Evolutionary conservation across 177 flowering plant species (phyloP).

Genomic region (Telopea speciosissima): DNA sequence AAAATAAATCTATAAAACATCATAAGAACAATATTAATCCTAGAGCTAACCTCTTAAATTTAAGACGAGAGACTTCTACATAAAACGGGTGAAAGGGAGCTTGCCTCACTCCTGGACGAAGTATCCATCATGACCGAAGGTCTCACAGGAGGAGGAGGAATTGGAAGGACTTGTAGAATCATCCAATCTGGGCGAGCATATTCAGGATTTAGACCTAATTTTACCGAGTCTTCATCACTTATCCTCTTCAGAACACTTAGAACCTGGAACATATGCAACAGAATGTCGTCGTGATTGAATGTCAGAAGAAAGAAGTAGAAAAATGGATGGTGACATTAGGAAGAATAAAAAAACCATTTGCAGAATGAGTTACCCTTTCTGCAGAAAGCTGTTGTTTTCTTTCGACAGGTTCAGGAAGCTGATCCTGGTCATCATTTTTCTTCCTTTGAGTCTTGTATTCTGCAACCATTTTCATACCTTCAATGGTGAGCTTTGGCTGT

Average conservation of each 20-base stretch:
- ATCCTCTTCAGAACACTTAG: constrained; percentile 82
- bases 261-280: constrained; percentile 38
- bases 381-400: constrained; percentile 92
- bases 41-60: background rate
- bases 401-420: constrained; percentile 97
- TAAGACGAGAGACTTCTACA: background rate
- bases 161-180: constrained; percentile 96
- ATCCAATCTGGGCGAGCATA: constrained; percentile 99
- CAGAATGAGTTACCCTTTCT: constrained; percentile 54
- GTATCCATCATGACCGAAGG: constrained; percentile 99
- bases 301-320: background rate
- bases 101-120: constrained; percentile 92
- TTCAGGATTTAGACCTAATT: constrained; percentile 81
- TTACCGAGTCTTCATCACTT: constrained; percentile 82
- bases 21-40: background rate
- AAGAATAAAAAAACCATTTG: background rate
- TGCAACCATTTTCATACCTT: constrained; percentile 98
- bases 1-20: background rate
- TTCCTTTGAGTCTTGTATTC: constrained; percentile 85
- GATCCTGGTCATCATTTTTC: constrained; percentile 87
- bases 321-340: background rate
- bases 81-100: constrained; percentile 3
- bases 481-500: constrained; percentile 87
- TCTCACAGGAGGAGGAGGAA: constrained; percentile 98
- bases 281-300: background rate